Evolutionary conservation across 139 green algal genomes (phyloP).

Genomic region (Picochlorum sp.): DNA sequence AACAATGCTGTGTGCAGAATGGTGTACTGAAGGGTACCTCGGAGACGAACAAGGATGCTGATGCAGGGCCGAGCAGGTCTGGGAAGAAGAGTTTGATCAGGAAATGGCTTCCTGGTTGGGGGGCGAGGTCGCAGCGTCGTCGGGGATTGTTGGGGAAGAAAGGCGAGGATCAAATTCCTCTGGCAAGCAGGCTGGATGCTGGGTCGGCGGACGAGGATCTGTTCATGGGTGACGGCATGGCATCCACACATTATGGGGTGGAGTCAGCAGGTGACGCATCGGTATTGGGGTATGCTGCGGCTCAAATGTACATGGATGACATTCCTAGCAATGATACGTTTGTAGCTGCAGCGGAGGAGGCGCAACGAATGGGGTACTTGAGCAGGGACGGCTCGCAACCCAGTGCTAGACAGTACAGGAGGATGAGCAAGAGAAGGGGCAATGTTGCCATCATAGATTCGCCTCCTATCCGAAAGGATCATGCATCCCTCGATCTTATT

Average conservation of each 20-base stretch:
- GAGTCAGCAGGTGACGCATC: neutral
- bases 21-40: too few species aligned
- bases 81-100: neutral
- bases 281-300: neutral
- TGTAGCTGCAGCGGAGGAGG: neutral
- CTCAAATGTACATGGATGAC: neutral
- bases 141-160: neutral
- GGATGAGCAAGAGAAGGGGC: too few species aligned
- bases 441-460: neutral
- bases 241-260: too few species aligned
- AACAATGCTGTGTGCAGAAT: too few species aligned
- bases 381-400: too few species aligned
- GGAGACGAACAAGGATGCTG: neutral
- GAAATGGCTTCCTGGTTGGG: constrained; percentile 2
- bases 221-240: too few species aligned
- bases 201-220: too few species aligned
- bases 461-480: constrained; percentile 17
- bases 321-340: neutral
- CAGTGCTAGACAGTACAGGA: too few species aligned
- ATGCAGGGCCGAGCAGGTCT: neutral
- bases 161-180: neutral
- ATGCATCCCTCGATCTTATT: constrained; percentile 57
- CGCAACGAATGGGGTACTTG: too few species aligned
- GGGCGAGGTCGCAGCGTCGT: neutral
- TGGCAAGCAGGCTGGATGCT: neutral